Conservation (phyloP, 345 rosid species). For the Citrus hindsii region DNA sequence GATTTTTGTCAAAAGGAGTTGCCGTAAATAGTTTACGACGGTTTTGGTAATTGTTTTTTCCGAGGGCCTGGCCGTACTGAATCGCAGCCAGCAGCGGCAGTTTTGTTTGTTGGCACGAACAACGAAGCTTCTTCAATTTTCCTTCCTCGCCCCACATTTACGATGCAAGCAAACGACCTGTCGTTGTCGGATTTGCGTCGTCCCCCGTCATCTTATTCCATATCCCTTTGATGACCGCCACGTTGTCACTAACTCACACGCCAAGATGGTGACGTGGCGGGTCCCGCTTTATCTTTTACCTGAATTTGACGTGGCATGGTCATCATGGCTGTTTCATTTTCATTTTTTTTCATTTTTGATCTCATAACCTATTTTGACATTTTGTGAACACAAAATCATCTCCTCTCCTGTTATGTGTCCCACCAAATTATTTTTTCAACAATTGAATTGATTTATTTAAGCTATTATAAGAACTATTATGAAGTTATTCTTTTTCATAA, state of each 20-base stretch:
- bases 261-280: conserved; percentile 1
- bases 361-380: neutral
- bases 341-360: neutral
- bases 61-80: neutral
- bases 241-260: neutral
- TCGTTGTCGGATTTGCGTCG: neutral
- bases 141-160: neutral
- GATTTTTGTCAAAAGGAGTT: neutral
- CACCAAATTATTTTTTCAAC: neutral
- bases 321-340: neutral
- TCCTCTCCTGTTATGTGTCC: neutral
- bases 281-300: neutral
- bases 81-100: neutral
- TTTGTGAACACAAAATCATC: neutral
- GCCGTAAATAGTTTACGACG: no score
- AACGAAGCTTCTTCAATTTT: conserved; percentile 3
- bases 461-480: neutral
- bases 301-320: neutral
- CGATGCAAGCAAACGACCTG: neutral
- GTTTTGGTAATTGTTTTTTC: no score
- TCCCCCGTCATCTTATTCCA: conserved; percentile 12
- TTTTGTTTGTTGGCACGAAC: neutral
- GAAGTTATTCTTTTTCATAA: neutral
- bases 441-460: no score
- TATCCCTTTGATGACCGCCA: neutral